phyloP scores from a whole-genome alignment of 2,329 filamentous ascomycete species.

The Neopestalotiopsis clavispora region DNA sequence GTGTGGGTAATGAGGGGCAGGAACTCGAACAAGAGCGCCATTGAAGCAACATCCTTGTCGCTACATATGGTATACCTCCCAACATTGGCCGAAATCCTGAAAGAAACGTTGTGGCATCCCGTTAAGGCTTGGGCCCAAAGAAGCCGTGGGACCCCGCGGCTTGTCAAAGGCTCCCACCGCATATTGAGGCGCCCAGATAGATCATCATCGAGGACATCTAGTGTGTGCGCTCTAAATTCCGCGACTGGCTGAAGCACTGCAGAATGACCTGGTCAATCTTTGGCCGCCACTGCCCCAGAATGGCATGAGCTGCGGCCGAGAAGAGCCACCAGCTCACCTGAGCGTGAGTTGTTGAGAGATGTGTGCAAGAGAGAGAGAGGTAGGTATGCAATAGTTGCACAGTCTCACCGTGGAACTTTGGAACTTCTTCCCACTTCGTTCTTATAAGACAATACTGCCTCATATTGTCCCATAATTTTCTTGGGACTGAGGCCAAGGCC shows the following conservation, averaged over 20 bases:
- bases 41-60: not conserved
- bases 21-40: not conserved
- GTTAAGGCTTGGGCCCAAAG: not conserved
- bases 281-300: not conserved
- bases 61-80: not conserved
- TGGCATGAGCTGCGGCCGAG: not conserved
- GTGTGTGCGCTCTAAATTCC: conserved; percentile 1
- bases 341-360: not conserved
- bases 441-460: conserved; percentile 4
- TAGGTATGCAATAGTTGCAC: not conserved
- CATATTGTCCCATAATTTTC: conserved; percentile 5
- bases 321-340: not conserved
- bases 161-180: not conserved
- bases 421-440: not conserved
- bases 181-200: not conserved
- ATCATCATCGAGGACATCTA: not conserved
- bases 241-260: not conserved
- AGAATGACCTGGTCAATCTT: not conserved
- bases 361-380: not conserved
- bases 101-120: not conserved
- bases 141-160: not conserved
- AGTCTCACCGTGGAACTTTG: not conserved
- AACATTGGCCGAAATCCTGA: not conserved
- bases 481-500: not conserved
- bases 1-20: not conserved